These are phyloP conservation scores for Sphaerosporella brunnea DNA, from an alignment of 495 filamentous ascomycete species.

Conservation along the genomic window DNA sequence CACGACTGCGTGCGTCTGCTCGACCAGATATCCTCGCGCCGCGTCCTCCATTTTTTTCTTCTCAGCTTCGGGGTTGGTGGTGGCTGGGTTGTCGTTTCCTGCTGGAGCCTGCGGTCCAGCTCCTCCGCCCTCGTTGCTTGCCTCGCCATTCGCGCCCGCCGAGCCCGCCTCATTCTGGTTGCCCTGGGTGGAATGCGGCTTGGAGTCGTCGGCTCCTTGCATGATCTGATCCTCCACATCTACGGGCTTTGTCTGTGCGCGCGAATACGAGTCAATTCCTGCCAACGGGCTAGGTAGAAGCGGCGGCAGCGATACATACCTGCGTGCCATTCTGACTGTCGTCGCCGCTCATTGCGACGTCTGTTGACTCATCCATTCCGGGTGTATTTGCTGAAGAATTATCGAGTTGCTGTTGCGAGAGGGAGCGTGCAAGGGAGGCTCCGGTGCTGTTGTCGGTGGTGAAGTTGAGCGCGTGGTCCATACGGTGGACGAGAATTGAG, in stretches of 20 bases:
- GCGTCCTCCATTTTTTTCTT: slow-evolving; percentile 71
- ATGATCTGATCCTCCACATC: slow-evolving; percentile 25
- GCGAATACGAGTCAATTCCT: slow-evolving; percentile 12
- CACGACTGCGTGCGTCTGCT: slow-evolving; percentile 84
- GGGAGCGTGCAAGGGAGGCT: no score
- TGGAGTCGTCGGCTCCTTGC: slow-evolving; percentile 27
- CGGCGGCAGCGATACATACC: neutral
- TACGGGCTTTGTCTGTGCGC: slow-evolving; percentile 10
- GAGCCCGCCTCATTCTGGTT: neutral
- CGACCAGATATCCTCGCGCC: slow-evolving; percentile 74
- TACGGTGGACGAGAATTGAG: no score
- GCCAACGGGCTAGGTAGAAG: neutral
- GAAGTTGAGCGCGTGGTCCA: slow-evolving; percentile 20
- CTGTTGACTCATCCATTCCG: slow-evolving; percentile 7
- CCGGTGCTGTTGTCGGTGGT: no score
- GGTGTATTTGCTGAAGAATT: no score
- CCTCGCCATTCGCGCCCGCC: slow-evolving; percentile 1
- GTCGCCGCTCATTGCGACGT: slow-evolving; percentile 11
- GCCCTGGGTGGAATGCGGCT: slow-evolving; percentile 24
- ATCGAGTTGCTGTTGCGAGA: slow-evolving; percentile 16
- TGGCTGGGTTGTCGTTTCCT: slow-evolving; percentile 8
- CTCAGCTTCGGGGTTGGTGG: slow-evolving; percentile 19
- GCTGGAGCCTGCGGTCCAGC: slow-evolving; percentile 10
- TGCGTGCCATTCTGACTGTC: slow-evolving; percentile 7
- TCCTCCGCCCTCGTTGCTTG: neutral